phyloP scores from a whole-genome alignment of 2,329 filamentous ascomycete genomes.

The Paraconiothyrium sp. region DNA sequence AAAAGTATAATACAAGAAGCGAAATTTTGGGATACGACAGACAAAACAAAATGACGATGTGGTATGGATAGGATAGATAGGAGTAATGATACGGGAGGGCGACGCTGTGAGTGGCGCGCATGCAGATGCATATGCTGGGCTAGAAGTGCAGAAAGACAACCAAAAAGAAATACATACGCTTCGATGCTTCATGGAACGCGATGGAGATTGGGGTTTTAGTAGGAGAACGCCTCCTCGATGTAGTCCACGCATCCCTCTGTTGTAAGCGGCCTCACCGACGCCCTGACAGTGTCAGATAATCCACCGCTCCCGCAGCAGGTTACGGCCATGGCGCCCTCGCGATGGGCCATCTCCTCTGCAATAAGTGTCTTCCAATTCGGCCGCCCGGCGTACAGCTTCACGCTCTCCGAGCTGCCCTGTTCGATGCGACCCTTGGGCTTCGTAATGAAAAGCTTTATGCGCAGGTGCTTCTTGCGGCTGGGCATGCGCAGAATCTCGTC shows the following conservation, averaged over 20 bases:
- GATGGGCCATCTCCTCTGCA: conserved; percentile 64
- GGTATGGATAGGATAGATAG: background rate
- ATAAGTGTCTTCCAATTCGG: conserved; percentile 65
- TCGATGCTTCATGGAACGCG: background rate
- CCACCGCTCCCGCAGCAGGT: conserved; percentile 71
- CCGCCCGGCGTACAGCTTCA: conserved; percentile 70
- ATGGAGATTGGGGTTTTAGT: conserved; percentile 48
- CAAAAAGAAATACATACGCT: conserved; percentile 9
- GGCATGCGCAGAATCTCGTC: conserved; percentile 70
- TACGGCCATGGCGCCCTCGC: conserved; percentile 68
- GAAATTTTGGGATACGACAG: background rate
- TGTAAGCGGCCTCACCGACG: conserved; percentile 62
- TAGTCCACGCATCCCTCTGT: conserved; percentile 67
- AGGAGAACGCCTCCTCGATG: conserved; percentile 73
- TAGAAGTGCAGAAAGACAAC: conserved; percentile 1
- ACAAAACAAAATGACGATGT: background rate
- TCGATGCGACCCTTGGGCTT: conserved; percentile 67
- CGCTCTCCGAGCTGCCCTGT: conserved; percentile 62
- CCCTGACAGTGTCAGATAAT: conserved; percentile 69
- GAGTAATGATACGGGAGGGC: background rate
- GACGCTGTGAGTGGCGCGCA: conserved; percentile 3
- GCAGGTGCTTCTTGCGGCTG: conserved; percentile 66
- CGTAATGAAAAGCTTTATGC: conserved; percentile 70
- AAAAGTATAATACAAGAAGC: conserved; percentile 12
- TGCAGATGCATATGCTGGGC: conserved; percentile 15